Base-by-base conservation (phyloP, 257 asterid genomes). In the Ehretia macrophylla region DNA sequence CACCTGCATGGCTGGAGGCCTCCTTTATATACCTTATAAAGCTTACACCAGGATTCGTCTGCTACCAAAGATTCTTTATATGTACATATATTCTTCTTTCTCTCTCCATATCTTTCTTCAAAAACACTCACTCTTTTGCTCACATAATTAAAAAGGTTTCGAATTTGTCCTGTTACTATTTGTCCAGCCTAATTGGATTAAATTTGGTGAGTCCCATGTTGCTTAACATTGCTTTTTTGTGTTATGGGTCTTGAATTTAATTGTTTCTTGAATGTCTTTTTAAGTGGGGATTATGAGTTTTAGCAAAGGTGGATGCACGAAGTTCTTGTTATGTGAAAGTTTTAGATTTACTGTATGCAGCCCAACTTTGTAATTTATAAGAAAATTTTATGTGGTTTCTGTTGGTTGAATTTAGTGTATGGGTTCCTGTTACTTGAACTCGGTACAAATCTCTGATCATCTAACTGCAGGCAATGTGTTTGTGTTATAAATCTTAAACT, bases 1-100 rank as follows among this genome's bases (percentile, higher is more conserved):
- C 73, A 69, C 67, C 78, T 79, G 85, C 92, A 84, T 84, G 93
- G 85, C 77, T 70, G 73, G 58, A 78, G 68, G 65, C 56, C 78
- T 75, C 57, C 77, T 75, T 52, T 64, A 47, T 77, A 72, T 59
- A 64, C 60, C 74, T 59, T 74, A 67, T 40, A 75, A 74, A 58
- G 78, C 85, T 70, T 73, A 73, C 87, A 65, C 94, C 82, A 59
- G 76, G 86, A 75, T 74, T 75, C 85, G 65, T 68, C 72, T 71
- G 72, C 80, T 84, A 75, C 68, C 68, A 72, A 68, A 37, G 73
- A 69, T 67, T 72, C 84, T 68, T 67, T 65, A 63, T n/a, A n/a
- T n/a, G n/a, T n/a, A n/a, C n/a, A n/a, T 50, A 65, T 45, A 55
- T 54, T 32, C 44, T 17, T n/a, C n/a, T 44, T 20, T 47, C 55